Evolutionary conservation across 192 early-diverging fungal genomes (phyloP).

Genomic region (Backusella tarrabulga): DNA sequence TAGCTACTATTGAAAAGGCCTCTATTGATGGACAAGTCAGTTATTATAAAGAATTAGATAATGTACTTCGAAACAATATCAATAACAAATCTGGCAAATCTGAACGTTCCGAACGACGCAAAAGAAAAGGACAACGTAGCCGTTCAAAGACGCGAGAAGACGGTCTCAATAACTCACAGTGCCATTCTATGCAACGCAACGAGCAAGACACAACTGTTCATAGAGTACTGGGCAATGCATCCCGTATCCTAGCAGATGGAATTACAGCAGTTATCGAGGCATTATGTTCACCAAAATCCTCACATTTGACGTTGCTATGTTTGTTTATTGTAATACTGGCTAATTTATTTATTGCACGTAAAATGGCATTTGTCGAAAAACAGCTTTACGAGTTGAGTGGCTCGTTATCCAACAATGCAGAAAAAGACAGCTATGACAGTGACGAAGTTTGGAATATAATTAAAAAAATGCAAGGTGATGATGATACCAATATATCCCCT

Average conservation of each 20-base stretch:
- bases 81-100: constrained; percentile 15
- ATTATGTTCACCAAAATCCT: not conserved
- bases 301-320: constrained; percentile 3
- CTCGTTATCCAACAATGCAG: not conserved
- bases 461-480: not conserved
- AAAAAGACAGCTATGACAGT: not conserved
- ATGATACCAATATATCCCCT: not conserved
- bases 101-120: not conserved
- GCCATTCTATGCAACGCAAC: not conserved
- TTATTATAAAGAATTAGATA: constrained; percentile 44
- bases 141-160: not conserved
- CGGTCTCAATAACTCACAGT: not conserved
- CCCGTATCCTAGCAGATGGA: not conserved
- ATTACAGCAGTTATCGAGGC: not conserved
- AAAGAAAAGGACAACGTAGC: not conserved
- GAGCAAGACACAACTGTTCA: not conserved
- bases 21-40: constrained; percentile 44
- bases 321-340: not conserved
- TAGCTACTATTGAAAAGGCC: constrained; percentile 53
- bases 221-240: not conserved
- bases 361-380: constrained; percentile 7
- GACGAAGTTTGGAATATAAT: constrained; percentile 13
- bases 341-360: constrained; percentile 13
- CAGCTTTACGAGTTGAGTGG: not conserved
- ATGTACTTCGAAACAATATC: constrained; percentile 40